Evolutionary conservation across 2,329 filamentous ascomycete genomes (phyloP).

Genomic region (Colletotrichum simmondsii): DNA sequence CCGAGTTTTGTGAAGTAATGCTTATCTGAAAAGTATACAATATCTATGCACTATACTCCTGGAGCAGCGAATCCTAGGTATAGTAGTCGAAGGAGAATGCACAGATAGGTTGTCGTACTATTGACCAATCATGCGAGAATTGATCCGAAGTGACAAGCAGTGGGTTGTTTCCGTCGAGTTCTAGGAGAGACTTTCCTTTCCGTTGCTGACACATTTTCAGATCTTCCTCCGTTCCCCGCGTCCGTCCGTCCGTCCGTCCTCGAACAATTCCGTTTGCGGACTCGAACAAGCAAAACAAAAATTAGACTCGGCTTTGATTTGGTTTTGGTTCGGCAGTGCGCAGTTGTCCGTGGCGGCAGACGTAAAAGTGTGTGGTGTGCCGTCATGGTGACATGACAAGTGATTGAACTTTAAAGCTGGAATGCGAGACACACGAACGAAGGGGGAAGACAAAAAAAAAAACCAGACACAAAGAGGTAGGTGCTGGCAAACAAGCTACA

Average conservation of each 20-base stretch:
- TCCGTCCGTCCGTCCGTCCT: neutral
- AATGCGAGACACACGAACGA: conserved; percentile 28
- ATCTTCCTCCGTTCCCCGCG: neutral
- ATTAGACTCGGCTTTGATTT: neutral
- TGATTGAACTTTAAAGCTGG: conserved; percentile 29
- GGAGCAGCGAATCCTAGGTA: too few relatives aligned
- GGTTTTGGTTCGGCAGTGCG: neutral
- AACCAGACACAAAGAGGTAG: neutral
- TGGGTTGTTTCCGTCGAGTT: neutral
- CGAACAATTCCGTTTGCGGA: conserved; percentile 10
- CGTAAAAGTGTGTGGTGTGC: neutral
- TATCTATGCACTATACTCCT: too few relatives aligned
- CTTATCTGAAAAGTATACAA: neutral
- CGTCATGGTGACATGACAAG: conserved; percentile 30
- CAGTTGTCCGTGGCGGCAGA: neutral
- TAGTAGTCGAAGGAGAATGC: too few relatives aligned
- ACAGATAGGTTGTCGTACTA: neutral
- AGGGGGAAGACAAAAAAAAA: too few relatives aligned
- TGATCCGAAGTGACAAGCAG: too few relatives aligned
- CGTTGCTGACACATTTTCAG: neutral
- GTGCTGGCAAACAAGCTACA: neutral
- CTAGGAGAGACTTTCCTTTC: neutral
- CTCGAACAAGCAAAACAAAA: neutral
- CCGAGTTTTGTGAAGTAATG: neutral
- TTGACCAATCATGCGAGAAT: neutral